These are phyloP conservation scores for Lycium barbarum DNA, from an alignment of 257 asterid genomes.

Conservation along the genomic window DNA sequence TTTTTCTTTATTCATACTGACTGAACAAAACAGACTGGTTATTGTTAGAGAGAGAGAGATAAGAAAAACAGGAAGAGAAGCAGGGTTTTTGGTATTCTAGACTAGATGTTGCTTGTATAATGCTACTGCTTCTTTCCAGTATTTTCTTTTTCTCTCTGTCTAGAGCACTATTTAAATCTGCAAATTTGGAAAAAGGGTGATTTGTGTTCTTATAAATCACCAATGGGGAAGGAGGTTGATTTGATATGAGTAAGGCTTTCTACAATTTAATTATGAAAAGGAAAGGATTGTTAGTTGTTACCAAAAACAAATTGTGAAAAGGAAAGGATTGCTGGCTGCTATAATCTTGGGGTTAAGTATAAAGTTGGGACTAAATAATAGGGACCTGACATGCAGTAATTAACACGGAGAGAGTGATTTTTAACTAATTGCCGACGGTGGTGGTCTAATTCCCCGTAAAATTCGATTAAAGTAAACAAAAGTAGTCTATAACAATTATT, in stretches of 20 bases:
- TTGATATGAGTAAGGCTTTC: not conserved
- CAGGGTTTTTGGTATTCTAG: constrained; percentile 10
- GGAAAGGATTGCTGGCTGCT: not conserved
- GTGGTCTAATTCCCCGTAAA: not conserved
- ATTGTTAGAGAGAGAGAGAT: not conserved
- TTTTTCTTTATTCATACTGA: constrained; percentile 24
- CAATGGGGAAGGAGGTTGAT: not conserved
- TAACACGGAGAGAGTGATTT: not conserved
- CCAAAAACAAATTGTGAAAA: not conserved
- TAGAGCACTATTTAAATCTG: not conserved
- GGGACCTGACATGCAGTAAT: not conserved
- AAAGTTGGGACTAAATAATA: not conserved
- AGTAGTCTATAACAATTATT: not conserved
- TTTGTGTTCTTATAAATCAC: constrained; percentile 10
- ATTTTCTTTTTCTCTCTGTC: not conserved
- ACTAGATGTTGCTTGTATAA: constrained; percentile 5
- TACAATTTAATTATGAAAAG: not conserved
- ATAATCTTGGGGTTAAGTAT: not conserved
- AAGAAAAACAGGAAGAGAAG: not conserved
- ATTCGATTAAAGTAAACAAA: not conserved
- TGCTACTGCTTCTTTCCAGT: not conserved
- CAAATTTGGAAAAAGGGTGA: not conserved
- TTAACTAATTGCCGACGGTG: not conserved
- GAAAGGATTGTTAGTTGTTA: not conserved
- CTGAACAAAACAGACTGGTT: no score